A percentile compares a stretch with the other conserved stretches of the same genome.
These are phyloP conservation scores for Saccharomycopsis malanga DNA, from an alignment of 805 yeast species.

Conservation along the genomic window DNA sequence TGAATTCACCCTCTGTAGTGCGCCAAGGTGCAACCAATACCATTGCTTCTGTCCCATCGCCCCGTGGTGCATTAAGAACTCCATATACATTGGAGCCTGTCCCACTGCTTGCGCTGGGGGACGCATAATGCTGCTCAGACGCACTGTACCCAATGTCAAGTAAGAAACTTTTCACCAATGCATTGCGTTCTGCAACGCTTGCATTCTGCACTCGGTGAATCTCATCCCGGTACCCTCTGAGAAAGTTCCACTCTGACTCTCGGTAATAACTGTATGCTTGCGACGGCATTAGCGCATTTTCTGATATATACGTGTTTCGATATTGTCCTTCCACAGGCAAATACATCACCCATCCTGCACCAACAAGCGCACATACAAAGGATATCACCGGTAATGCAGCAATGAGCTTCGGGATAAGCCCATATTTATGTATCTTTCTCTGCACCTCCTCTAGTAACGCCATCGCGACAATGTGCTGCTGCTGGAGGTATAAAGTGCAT, in stretches of 20 bases:
- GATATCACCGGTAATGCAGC: conserved; percentile 39
- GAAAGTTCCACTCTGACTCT: conserved; percentile 89
- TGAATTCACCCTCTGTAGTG: conserved; percentile 55
- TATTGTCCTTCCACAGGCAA: conserved; percentile 79
- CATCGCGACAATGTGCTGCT: conserved; percentile 31
- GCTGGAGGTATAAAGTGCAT: too few relatives aligned
- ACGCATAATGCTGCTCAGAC: conserved; percentile 34
- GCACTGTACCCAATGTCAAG: conserved; percentile 68
- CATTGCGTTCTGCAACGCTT: conserved; percentile 35
- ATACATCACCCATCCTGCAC: conserved; percentile 49
- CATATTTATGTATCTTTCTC: conserved; percentile 36
- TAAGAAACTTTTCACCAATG: conserved; percentile 50
- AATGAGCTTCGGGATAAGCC: conserved; percentile 41
- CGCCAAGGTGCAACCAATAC: conserved; percentile 85
- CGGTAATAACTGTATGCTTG: conserved; percentile 89
- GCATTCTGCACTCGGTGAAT: conserved; percentile 32
- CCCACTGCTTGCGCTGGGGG: conserved; percentile 27
- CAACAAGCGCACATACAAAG: conserved; percentile 35
- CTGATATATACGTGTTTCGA: conserved; percentile 81
- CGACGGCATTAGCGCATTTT: conserved; percentile 94
- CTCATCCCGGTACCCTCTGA: conserved; percentile 75
- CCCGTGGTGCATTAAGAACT: conserved; percentile 84
- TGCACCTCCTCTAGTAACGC: conserved; percentile 41
- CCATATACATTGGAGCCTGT: conserved; percentile 58
- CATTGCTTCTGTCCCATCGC: conserved; percentile 94